Percentiles rank a stretch among this genome's conserved stretches.
Evolutionary conservation across 306 rosid species (phyloP).

Genomic region (Oxytropis ochrocephala): DNA sequence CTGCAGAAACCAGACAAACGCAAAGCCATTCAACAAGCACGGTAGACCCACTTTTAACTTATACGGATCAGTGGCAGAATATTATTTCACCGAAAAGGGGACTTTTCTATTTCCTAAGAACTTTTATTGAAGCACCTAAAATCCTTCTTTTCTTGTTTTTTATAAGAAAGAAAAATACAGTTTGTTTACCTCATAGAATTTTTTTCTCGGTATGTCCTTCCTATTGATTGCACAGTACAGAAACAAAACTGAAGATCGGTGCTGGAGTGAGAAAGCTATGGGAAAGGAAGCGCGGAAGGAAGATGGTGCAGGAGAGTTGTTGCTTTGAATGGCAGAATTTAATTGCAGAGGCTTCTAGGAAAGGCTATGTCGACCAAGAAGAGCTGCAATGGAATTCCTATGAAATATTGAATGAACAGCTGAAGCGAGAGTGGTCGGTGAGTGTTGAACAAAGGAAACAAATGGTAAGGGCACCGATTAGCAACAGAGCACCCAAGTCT

Average conservation of each 20-base stretch:
- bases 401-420: constrained; percentile 41
- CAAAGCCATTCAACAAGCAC: constrained; percentile 78
- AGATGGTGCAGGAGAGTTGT: constrained; percentile 61
- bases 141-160: neutral
- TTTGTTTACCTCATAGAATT: neutral
- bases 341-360: constrained; percentile 77
- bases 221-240: constrained; percentile 46
- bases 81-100: neutral
- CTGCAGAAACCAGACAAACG: constrained; percentile 50
- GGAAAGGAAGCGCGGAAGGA: constrained; percentile 54
- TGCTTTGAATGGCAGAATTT: constrained; percentile 75
- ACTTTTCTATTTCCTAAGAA: neutral
- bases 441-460: constrained; percentile 55
- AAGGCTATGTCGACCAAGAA: constrained; percentile 60
- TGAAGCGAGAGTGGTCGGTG: constrained; percentile 56
- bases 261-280: constrained; percentile 69
- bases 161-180: constrained; percentile 16
- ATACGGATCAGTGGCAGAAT: neutral
- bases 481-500: constrained; percentile 83
- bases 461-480: constrained; percentile 34
- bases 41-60: constrained; percentile 38
- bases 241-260: constrained; percentile 74
- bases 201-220: constrained; percentile 2
- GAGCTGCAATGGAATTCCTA: constrained; percentile 87
- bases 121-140: neutral